Conservation (phyloP, 305 asterid genomes). For the Fraxinus baroniana region DNA sequence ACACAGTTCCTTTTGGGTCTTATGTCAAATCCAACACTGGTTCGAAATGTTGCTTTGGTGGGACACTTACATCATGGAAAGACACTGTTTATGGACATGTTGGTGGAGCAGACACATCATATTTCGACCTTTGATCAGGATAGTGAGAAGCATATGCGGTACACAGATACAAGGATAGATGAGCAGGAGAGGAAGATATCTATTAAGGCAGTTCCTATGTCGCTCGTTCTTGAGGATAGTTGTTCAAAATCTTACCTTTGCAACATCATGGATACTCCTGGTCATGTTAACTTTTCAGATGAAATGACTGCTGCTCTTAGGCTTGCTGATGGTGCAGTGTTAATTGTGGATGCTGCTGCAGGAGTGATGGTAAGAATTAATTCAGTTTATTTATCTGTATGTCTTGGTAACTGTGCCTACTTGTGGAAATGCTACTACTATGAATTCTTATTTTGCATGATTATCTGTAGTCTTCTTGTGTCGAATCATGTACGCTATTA, state of each 20-base stretch:
- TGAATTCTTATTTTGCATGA: not conserved
- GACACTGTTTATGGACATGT: constrained; percentile 92
- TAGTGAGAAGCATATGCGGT: constrained; percentile 97
- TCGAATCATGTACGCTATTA: not conserved
- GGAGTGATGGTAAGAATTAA: constrained; percentile 78
- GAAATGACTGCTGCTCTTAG: constrained; percentile 97
- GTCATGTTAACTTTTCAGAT: constrained; percentile 95
- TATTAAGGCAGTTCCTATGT: constrained; percentile 88
- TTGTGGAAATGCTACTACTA: not conserved
- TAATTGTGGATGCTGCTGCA: constrained; percentile 95
- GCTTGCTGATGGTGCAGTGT: constrained; percentile 98
- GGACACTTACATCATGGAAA: constrained; percentile 88
- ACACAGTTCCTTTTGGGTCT: constrained; percentile 91
- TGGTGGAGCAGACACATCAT: constrained; percentile 96
- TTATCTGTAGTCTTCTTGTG: not conserved
- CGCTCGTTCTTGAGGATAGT: constrained; percentile 91
- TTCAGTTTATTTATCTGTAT: not conserved
- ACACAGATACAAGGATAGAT: constrained; percentile 92
- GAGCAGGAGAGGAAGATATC: constrained; percentile 97
- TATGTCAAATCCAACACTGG: constrained; percentile 81
- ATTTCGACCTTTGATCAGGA: constrained; percentile 87
- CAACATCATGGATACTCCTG: constrained; percentile 94
- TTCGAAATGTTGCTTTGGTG: constrained; percentile 91
- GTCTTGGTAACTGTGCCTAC: not conserved
- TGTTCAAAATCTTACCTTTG: constrained; percentile 86